A percentile compares a stretch with the other conserved stretches of the same genome.
Evolutionary conservation across 192 early-diverging fungal genomes (phyloP).

Genomic region (Coemansia sp.): DNA sequence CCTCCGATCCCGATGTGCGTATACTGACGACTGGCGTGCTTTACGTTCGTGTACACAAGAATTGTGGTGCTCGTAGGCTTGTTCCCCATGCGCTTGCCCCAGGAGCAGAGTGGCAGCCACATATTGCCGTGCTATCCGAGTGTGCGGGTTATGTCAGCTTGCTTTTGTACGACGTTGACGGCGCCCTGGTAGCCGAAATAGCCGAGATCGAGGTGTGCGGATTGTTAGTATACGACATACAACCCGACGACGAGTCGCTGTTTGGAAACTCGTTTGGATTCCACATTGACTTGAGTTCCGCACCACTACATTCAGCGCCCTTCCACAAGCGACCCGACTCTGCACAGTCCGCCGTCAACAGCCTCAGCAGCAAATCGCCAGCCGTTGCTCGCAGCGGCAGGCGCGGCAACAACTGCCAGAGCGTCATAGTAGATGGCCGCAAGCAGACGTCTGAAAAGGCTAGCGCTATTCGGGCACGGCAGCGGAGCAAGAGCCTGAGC

Average conservation of each 20-base stretch:
- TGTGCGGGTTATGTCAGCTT: slow-evolving; percentile 36
- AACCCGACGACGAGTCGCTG: slow-evolving; percentile 46
- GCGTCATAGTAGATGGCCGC: background rate
- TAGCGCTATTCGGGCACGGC: slow-evolving; percentile 4
- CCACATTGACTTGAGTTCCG: slow-evolving; percentile 17
- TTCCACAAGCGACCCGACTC: background rate
- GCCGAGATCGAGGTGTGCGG: slow-evolving; percentile 35
- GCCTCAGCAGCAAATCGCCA: background rate
- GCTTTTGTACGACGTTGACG: slow-evolving; percentile 43
- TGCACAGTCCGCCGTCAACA: background rate
- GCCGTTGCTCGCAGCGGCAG: slow-evolving; percentile 4
- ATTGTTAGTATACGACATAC: slow-evolving; percentile 31
- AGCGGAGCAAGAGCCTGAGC: slow-evolving; percentile 17
- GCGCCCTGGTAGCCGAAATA: slow-evolving; percentile 27
- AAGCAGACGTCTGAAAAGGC: background rate
- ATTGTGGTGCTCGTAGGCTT: slow-evolving; percentile 20
- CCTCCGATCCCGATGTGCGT: slow-evolving; percentile 19
- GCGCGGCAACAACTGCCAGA: slow-evolving; percentile 13
- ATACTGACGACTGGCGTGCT: slow-evolving; percentile 36
- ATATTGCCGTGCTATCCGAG: slow-evolving; percentile 40
- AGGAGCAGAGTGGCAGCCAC: slow-evolving; percentile 36
- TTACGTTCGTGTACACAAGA: slow-evolving; percentile 33
- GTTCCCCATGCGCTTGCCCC: slow-evolving; percentile 34
- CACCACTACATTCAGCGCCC: background rate
- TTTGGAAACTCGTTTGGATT: slow-evolving; percentile 49